These are phyloP conservation scores for Detonula confervacea DNA, from an alignment of 352 stramenopile species.

Conservation along the genomic window DNA sequence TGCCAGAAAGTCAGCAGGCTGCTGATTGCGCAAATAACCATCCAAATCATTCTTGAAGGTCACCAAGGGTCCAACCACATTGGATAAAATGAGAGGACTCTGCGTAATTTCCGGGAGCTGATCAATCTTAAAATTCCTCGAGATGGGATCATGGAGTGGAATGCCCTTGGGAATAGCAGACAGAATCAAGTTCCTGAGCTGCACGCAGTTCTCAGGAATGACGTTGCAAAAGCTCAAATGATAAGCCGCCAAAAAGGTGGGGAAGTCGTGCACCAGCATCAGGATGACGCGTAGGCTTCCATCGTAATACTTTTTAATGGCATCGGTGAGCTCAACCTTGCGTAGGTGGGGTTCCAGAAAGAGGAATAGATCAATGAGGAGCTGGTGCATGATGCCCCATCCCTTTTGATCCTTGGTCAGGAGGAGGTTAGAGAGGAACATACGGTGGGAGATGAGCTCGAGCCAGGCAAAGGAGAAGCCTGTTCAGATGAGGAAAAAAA, in stretches of 20 bases:
- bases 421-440: constrained; percentile 98
- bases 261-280: constrained; percentile 98
- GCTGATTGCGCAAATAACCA: constrained; percentile 91
- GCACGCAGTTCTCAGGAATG: constrained; percentile 95
- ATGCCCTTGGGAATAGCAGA: constrained; percentile 97
- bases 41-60: constrained; percentile 95
- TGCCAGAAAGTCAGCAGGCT: constrained; percentile 83
- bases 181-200: constrained; percentile 98
- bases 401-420: constrained; percentile 93
- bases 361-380: constrained; percentile 97
- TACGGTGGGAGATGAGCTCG: constrained; percentile 96
- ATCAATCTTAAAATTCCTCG: constrained; percentile 96
- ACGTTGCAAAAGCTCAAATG: constrained; percentile 98
- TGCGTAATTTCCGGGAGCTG: constrained; percentile 95
- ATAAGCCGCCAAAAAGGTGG: constrained; percentile 97
- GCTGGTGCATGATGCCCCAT: constrained; percentile 96
- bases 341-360: constrained; percentile 97
- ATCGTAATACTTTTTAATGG: constrained; percentile 96
- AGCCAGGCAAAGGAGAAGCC: constrained; percentile 99
- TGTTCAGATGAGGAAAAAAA: constrained; percentile 22
- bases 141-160: constrained; percentile 97
- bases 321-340: constrained; percentile 89
- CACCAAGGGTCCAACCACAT: constrained; percentile 92
- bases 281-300: constrained; percentile 97
- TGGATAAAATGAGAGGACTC: constrained; percentile 92